phyloP scores from a whole-genome alignment of 2,329 filamentous ascomycete genomes.

The Trichophyton simii region DNA sequence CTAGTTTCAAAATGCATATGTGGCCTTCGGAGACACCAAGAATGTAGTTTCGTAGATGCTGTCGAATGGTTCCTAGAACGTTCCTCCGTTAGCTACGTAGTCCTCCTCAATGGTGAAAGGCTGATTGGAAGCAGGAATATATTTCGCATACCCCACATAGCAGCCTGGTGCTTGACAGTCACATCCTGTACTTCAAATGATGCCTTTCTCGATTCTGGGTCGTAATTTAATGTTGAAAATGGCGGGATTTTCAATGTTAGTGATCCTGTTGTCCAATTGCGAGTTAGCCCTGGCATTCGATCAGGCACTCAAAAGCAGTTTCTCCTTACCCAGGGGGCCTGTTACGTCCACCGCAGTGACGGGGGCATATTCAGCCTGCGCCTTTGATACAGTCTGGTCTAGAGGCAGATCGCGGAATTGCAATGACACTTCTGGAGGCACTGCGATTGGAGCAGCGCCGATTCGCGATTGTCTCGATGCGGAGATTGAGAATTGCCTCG shows the following conservation, averaged over 20 bases:
- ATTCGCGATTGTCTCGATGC: conserved; percentile 63
- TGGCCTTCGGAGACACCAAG: conserved; percentile 94
- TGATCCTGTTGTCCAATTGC: conserved; percentile 42
- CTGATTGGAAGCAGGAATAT: not conserved
- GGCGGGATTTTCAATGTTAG: conserved; percentile 66
- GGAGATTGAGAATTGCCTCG: conserved; percentile 57
- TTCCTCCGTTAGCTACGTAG: not conserved
- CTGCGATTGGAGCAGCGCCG: conserved; percentile 63
- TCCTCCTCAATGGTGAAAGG: not conserved
- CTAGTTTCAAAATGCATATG: conserved; percentile 78
- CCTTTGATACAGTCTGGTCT: conserved; percentile 43
- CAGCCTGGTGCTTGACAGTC: conserved; percentile 60
- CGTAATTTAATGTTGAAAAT: conserved; percentile 61
- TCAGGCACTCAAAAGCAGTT: not conserved
- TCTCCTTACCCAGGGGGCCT: conserved; percentile 59
- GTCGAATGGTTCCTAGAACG: conserved; percentile 65
- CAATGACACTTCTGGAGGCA: conserved; percentile 75
- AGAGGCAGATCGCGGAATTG: conserved; percentile 50
- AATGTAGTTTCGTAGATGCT: conserved; percentile 81
- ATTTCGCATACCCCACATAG: conserved; percentile 74
- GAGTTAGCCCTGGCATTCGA: conserved; percentile 6
- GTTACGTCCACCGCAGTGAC: conserved; percentile 57
- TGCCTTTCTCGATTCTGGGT: conserved; percentile 50
- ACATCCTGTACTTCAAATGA: conserved; percentile 58
- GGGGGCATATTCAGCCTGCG: conserved; percentile 49